A percentile compares a stretch with the other conserved stretches of the same genome.
These are phyloP conservation scores for Cicer pinnatifidum DNA, from an alignment of 306 rosid genomes.

Conservation along the genomic window DNA sequence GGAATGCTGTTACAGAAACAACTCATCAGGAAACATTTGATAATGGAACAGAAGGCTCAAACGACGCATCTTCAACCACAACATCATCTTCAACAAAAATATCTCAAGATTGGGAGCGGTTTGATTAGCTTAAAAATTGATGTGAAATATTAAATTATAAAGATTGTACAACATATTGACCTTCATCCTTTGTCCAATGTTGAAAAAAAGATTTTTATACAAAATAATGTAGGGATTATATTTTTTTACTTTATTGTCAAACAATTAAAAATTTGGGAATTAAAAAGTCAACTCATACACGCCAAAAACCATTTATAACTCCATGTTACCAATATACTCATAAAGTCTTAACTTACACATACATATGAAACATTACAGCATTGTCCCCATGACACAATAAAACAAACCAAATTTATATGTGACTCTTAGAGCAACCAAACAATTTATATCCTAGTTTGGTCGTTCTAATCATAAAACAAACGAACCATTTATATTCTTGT, in stretches of 20 bases:
- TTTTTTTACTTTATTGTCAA: not conserved
- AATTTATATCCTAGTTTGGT: too few relatives aligned
- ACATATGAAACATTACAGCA: not conserved
- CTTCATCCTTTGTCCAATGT: slow-evolving; percentile 31
- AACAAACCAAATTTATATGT: not conserved
- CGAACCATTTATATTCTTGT: too few relatives aligned
- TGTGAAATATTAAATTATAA: slow-evolving; percentile 20
- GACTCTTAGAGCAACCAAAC: not conserved
- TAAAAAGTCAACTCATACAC: too few relatives aligned
- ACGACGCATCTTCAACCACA: slow-evolving; percentile 52
- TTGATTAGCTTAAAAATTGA: slow-evolving; percentile 50
- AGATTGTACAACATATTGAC: slow-evolving; percentile 37
- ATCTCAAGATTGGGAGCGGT: slow-evolving; percentile 69
- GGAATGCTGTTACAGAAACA: slow-evolving; percentile 57
- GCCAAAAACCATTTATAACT: not conserved
- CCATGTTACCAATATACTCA: not conserved
- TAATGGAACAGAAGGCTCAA: slow-evolving; percentile 57
- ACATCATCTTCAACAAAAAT: slow-evolving; percentile 56
- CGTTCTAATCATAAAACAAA: too few relatives aligned
- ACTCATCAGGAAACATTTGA: slow-evolving; percentile 75
- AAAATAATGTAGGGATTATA: not conserved
- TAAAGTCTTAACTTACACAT: not conserved
- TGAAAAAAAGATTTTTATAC: slow-evolving; percentile 2
- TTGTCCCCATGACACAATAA: not conserved
- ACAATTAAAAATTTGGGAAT: too few relatives aligned